A percentile compares a stretch with the other conserved stretches of the same genome.
Evolutionary conservation across 495 filamentous ascomycete genomes (phyloP).

Genomic region (Zalerion maritima): DNA sequence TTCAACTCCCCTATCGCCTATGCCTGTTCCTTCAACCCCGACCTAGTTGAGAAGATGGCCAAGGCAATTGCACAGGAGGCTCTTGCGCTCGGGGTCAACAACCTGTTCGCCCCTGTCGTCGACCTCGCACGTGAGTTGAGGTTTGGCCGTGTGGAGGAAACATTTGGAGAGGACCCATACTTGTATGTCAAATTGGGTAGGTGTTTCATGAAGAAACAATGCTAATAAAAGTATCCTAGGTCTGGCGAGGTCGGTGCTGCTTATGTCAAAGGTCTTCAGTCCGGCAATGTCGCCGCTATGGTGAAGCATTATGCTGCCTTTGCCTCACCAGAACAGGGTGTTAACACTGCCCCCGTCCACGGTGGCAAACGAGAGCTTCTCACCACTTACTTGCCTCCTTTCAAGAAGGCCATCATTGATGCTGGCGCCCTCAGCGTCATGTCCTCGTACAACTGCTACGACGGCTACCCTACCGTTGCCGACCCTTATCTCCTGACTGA

Average conservation of each 20-base stretch:
- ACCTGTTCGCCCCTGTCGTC: constrained; percentile 52
- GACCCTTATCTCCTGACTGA: constrained; percentile 48
- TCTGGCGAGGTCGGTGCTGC: constrained; percentile 40
- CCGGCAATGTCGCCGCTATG: constrained; percentile 45
- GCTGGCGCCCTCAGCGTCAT: constrained; percentile 50
- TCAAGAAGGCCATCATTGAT: constrained; percentile 54
- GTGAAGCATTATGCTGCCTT: constrained; percentile 59
- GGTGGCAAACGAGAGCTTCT: constrained; percentile 53
- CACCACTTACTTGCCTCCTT: constrained; percentile 51
- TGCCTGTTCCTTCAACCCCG: constrained; percentile 49
- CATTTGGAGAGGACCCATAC: constrained; percentile 48
- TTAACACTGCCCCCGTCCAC: constrained; percentile 55
- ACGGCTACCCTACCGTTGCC: constrained; percentile 48
- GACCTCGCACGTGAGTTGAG: constrained; percentile 53
- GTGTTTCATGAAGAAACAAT: background rate
- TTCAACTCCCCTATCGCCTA: constrained; percentile 61
- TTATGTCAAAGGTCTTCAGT: constrained; percentile 48
- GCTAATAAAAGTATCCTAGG: constrained; percentile 3
- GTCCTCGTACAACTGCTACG: constrained; percentile 55
- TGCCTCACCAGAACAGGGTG: constrained; percentile 49
- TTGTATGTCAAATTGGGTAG: constrained; percentile 19
- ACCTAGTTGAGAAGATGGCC: constrained; percentile 46
- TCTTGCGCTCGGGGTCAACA: constrained; percentile 47
- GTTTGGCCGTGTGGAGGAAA: constrained; percentile 58
- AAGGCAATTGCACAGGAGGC: constrained; percentile 45